phyloP scores from a whole-genome alignment of 2,329 filamentous ascomycete species.

The Penicillium polonicum region DNA sequence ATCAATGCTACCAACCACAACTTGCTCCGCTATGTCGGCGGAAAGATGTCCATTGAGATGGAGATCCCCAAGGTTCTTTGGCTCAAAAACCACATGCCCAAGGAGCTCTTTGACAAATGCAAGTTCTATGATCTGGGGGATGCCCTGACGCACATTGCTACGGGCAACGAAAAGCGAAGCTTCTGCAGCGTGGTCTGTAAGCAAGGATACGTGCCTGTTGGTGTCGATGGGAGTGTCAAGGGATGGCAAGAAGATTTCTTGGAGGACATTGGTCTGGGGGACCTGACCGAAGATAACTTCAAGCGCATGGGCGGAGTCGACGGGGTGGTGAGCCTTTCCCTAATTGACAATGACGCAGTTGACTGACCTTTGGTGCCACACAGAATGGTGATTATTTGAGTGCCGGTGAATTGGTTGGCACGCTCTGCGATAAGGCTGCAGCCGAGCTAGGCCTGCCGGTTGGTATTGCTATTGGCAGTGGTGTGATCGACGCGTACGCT shows the following conservation, averaged over 20 bases:
- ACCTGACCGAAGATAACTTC: conserved; percentile 82
- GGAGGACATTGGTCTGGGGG: conserved; percentile 77
- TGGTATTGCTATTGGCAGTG: conserved; percentile 89
- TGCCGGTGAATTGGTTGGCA: conserved; percentile 86
- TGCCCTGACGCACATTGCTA: conserved; percentile 90
- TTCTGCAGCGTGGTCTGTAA: conserved; percentile 97
- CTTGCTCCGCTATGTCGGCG: conserved; percentile 90
- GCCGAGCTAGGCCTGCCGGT: conserved; percentile 77
- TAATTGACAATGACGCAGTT: conserved; percentile 15
- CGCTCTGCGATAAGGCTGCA: conserved; percentile 78
- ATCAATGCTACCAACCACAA: conserved; percentile 94
- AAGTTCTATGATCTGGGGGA: conserved; percentile 97
- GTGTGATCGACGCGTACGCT: conserved; percentile 97
- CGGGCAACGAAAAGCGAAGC: conserved; percentile 85
- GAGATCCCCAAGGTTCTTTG: conserved; percentile 97
- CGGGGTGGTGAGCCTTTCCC: conserved; percentile 74
- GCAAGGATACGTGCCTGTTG: conserved; percentile 94
- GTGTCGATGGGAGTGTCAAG: conserved; percentile 94
- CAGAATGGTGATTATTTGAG: conserved; percentile 91
- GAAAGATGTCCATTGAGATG: conserved; percentile 99
- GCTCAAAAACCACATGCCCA: conserved; percentile 98
- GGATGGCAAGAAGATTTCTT: conserved; percentile 98
- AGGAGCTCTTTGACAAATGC: conserved; percentile 83
- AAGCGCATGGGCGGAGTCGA: conserved; percentile 92
- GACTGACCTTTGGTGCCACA: conserved; percentile 7